Evolutionary conservation across 768 basidiomycete genomes (phyloP).

Genomic region (Rhodotorula babjevae): DNA sequence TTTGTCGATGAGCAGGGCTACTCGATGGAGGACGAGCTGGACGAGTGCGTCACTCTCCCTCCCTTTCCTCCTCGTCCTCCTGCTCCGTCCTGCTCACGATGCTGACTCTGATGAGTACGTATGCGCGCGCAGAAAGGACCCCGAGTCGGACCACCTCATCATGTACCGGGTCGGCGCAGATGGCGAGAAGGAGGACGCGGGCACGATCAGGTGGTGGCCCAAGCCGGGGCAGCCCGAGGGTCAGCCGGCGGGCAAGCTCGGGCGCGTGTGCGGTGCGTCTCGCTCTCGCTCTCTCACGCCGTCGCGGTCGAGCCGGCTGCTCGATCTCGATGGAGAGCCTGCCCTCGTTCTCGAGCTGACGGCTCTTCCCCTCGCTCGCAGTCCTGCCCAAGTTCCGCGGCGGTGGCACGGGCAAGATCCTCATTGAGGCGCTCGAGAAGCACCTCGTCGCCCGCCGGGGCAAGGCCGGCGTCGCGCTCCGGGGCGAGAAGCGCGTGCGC

Average conservation of each 20-base stretch:
- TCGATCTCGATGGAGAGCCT: too few relatives aligned
- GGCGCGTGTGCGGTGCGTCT: conserved; percentile 9
- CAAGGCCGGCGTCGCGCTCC: not conserved
- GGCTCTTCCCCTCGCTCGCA: not conserved
- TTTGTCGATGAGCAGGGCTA: conserved; percentile 34
- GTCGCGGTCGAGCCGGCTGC: too few relatives aligned
- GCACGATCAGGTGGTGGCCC: conserved; percentile 33
- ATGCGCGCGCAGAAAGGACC: conserved; percentile 20
- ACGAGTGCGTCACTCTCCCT: conserved; percentile 9
- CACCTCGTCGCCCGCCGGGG: conserved; percentile 11
- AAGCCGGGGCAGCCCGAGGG: conserved; percentile 5
- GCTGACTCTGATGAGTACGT: not conserved
- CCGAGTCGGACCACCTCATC: conserved; percentile 21
- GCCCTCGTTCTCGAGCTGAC: not conserved
- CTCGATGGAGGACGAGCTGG: conserved; percentile 35
- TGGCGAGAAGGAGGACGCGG: conserved; percentile 10
- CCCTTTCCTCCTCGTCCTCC: not conserved
- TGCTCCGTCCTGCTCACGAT: not conserved
- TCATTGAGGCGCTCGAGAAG: conserved; percentile 13
- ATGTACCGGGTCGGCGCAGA: not conserved
- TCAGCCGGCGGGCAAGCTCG: conserved; percentile 19
- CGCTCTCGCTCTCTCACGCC: too few relatives aligned
- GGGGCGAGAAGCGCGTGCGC: not conserved
- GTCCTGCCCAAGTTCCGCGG: conserved; percentile 14
- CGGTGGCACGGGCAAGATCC: conserved; percentile 5